Evolutionary conservation across 306 rosid genomes (phyloP).

Genomic region (Vachellia collinsii): DNA sequence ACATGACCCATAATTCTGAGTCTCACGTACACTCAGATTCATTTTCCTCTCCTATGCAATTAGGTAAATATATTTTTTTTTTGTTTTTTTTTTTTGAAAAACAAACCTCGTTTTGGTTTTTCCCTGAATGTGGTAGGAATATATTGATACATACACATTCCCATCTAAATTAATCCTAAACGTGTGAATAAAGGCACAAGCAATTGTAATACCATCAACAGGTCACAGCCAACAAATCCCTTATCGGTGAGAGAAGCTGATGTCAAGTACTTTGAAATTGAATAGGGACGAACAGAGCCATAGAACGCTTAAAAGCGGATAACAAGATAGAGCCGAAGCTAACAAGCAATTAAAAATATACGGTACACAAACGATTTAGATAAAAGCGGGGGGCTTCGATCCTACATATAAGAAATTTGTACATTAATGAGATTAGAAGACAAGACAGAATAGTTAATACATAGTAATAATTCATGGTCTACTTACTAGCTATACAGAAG

Average conservation of each 20-base stretch:
- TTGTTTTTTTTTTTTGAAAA: too few species aligned
- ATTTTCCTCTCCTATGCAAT: not conserved
- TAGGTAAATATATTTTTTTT: not conserved
- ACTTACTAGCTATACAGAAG: conserved; percentile 43
- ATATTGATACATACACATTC: not conserved
- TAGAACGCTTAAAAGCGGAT: not conserved
- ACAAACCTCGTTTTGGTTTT: too few species aligned
- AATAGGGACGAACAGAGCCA: not conserved
- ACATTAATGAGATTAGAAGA: conserved; percentile 52
- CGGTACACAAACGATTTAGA: conserved; percentile 39
- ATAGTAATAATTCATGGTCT: conserved; percentile 27
- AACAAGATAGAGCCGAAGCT: not conserved
- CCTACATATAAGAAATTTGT: conserved; percentile 35
- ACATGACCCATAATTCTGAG: not conserved
- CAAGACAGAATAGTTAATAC: conserved; percentile 38
- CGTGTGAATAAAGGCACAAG: not conserved
- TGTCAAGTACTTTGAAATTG: not conserved
- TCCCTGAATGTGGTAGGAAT: not conserved
- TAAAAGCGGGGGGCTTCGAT: conserved; percentile 8
- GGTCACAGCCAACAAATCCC: not conserved
- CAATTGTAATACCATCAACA: not conserved
- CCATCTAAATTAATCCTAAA: not conserved
- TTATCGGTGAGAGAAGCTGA: not conserved
- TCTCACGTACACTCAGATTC: not conserved
- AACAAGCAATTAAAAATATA: not conserved